phyloP scores from a whole-genome alignment of 495 filamentous ascomycete genomes.

The Cladorrhinum samala region DNA sequence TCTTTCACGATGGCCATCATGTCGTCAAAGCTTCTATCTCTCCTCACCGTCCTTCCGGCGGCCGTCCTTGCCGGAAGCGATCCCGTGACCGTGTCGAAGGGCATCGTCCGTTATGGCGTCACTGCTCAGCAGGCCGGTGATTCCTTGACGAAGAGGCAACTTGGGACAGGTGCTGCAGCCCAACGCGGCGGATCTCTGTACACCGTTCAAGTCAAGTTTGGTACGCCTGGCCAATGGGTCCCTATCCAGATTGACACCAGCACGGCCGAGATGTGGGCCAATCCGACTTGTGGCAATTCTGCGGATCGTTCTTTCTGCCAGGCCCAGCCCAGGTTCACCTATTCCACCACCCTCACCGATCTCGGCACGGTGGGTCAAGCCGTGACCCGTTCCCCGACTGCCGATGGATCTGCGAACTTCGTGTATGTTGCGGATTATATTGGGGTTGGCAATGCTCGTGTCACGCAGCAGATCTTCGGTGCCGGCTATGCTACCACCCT shows the following conservation, averaged over 20 bases:
- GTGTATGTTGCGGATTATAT: conserved; percentile 30
- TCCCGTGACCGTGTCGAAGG: conserved; percentile 7
- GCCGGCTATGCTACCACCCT: conserved; percentile 28
- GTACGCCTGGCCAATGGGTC: conserved; percentile 28
- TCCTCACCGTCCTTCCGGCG: conserved; percentile 11
- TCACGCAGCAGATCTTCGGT: conserved; percentile 38
- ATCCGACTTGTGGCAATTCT: conserved; percentile 14
- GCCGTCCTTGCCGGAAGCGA: conserved; percentile 5
- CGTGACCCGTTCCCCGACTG: conserved; percentile 22
- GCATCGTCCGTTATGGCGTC: conserved; percentile 17
- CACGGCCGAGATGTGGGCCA: conserved; percentile 37
- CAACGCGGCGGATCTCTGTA: conserved; percentile 11
- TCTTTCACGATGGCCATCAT: conserved; percentile 2
- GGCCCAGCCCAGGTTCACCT: conserved; percentile 27
- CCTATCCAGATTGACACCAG: conserved; percentile 38
- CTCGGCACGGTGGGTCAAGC: conserved; percentile 17
- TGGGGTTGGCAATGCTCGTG: conserved; percentile 16
- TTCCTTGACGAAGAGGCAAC: conserved; percentile 14
- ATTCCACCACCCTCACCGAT: conserved; percentile 15
- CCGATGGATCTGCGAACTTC: conserved; percentile 16
- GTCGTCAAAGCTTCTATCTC: conserved; percentile 5
- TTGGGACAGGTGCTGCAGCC: not conserved
- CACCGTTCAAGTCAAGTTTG: conserved; percentile 16
- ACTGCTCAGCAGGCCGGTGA: conserved; percentile 10
- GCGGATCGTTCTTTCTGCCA: conserved; percentile 22